A percentile compares a stretch with the other conserved stretches of the same genome.
phyloP scores from a whole-genome alignment of 108 stramenopile genomes.

The Nitzschia sp. region DNA sequence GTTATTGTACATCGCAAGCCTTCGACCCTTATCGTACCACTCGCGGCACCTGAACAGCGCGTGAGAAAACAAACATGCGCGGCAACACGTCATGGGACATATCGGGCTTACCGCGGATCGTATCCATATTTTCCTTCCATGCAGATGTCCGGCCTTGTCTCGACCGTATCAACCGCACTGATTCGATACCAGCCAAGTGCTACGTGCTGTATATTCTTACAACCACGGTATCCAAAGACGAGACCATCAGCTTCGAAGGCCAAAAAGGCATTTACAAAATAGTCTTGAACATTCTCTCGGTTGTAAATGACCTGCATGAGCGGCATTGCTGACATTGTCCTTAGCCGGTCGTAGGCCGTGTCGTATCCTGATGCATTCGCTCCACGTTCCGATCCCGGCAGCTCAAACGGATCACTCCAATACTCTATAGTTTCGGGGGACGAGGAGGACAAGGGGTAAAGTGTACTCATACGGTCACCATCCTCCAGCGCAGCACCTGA shows the following conservation, averaged over 20 bases:
- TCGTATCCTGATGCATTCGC: slow-evolving; percentile 1
- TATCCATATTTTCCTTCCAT: slow-evolving; percentile 47
- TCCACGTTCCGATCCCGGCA: slow-evolving; percentile 18
- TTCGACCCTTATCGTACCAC: slow-evolving; percentile 24
- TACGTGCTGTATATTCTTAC: slow-evolving; percentile 9
- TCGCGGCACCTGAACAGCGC: slow-evolving; percentile 17
- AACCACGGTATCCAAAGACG: slow-evolving; percentile 22
- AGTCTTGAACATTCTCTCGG: not conserved
- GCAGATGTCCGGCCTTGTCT: slow-evolving; percentile 39
- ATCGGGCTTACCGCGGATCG: slow-evolving; percentile 33
- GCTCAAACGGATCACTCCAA: slow-evolving; percentile 16
- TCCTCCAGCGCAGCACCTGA: slow-evolving; percentile 15
- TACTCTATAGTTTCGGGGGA: slow-evolving; percentile 30
- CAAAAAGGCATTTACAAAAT: not conserved
- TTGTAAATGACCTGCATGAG: slow-evolving; percentile 35
- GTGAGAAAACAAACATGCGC: not conserved
- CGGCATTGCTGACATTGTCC: slow-evolving; percentile 10
- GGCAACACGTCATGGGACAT: not conserved
- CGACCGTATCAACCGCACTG: slow-evolving; percentile 23
- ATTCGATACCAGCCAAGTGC: not conserved
- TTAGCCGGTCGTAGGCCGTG: slow-evolving; percentile 16
- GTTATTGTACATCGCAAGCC: not conserved
- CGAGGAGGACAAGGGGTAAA: slow-evolving; percentile 14
- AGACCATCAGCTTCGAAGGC: slow-evolving; percentile 44
- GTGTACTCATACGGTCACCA: slow-evolving; percentile 26